A percentile compares a stretch with the other conserved stretches of the same genome.
Evolutionary conservation across 2,329 filamentous ascomycete genomes (phyloP).

Genomic region (Xylaria polymorpha): DNA sequence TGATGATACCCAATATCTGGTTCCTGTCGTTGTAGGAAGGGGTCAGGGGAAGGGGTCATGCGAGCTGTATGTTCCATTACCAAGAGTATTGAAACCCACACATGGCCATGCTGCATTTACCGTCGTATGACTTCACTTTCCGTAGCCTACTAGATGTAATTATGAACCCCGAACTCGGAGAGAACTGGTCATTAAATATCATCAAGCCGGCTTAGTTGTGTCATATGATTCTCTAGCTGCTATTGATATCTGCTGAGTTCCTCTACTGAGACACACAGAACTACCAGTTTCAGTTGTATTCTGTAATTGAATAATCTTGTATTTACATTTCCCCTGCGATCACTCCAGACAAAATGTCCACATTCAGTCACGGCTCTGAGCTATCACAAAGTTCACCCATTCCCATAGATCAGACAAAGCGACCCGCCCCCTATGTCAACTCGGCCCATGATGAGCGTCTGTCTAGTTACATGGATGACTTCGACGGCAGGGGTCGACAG

Average conservation of each 20-base stretch:
- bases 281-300: neutral
- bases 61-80: slow-evolving; percentile 10
- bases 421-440: neutral
- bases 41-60: slow-evolving; percentile 20
- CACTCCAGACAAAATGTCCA: slow-evolving; percentile 3
- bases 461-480: neutral
- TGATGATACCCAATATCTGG: neutral
- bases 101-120: neutral
- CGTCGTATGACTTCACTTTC: neutral
- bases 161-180: slow-evolving; percentile 4
- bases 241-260: neutral
- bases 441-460: neutral
- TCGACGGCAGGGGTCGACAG: neutral
- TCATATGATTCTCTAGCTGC: slow-evolving; percentile 1
- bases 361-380: neutral
- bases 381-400: slow-evolving; percentile 1
- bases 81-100: slow-evolving; percentile 5
- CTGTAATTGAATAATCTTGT: neutral
- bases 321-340: neutral
- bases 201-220: neutral
- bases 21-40: neutral
- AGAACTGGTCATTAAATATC: slow-evolving; percentile 19
- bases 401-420: neutral
- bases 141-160: neutral
- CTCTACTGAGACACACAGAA: neutral